Base-by-base conservation (phyloP, 1,284 basidiomycete species). In the Lentinula novae-zelandiae region DNA sequence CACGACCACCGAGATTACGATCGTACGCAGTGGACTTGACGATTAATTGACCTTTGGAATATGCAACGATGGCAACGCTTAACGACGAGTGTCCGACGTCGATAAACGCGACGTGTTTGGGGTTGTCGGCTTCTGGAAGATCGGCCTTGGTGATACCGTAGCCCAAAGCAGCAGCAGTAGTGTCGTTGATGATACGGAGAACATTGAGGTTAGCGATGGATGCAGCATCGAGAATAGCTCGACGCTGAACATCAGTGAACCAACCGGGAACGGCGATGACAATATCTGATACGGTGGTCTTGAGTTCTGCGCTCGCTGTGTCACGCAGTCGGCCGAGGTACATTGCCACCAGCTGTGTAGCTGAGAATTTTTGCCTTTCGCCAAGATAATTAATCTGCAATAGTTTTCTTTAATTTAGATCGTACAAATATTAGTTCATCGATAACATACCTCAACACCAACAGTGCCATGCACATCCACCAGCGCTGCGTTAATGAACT, bases 111-210 rank as follows among this genome's bases (percentile, higher is more conserved):
- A 98, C 88, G 74, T 96, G 82, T 58, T 89, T 83, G 2, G 95
- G 86, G 66, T 84, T 86, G 66, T 95, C 93, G 51, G 85, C 73
- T 34, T 88, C 85, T 44, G 95, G 95, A 55, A 97, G 84, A 75
- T 97, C 95, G 34, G 90, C 86, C 78, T 98, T 98, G 68, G 95
- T 97, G 82, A 97, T 97, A 70, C 95, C 95, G 77, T 95, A 97
- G 60, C 92, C 93, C 71, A 97, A 89, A 31, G 95, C 95, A 62
- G 90, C 85, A 58, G 95, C 94, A 64, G 95, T 96, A 63, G 90
- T 89, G 75, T 97, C 95, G 79, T 96, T 96, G 80, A 97, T 94
- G 71, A 98, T 83, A 61, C 95, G 91, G 63, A 97, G 90, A 65
- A 86, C 78, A 75, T 95, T 96, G 65, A 97, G 84, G 62, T 89